Percentiles rank a stretch among this genome's conserved stretches.
Conservation (phyloP, 2,329 filamentous ascomycete genomes). For the Sclerotiophoma versabilis region DNA sequence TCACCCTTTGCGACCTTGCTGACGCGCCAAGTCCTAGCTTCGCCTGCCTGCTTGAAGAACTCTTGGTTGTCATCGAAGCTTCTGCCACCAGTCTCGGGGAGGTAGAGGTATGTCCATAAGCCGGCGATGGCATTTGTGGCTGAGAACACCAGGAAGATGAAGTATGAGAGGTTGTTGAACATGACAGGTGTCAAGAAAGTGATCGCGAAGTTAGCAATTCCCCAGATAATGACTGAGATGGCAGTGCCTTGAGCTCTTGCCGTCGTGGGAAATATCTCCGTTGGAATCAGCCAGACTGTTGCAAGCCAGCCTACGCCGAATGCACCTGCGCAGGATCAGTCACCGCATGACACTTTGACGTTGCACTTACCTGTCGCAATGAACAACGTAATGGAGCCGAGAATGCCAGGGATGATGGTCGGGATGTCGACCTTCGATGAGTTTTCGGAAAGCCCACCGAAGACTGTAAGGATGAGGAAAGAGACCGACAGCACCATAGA, state of each 20-base stretch:
- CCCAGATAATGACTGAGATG: conserved; percentile 64
- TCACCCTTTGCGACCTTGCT: conserved; percentile 60
- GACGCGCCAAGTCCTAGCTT: conserved; percentile 63
- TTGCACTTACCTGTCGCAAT: conserved; percentile 55
- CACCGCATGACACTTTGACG: no score
- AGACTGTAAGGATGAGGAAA: conserved; percentile 61
- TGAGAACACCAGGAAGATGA: conserved; percentile 64
- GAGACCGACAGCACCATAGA: conserved; percentile 57
- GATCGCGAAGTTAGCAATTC: conserved; percentile 64
- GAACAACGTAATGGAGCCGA: conserved; percentile 62
- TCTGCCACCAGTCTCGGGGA: conserved; percentile 64
- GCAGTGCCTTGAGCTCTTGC: conserved; percentile 63
- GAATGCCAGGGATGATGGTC: conserved; percentile 55
- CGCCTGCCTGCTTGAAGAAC: conserved; percentile 63
- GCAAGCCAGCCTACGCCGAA: conserved; percentile 68
- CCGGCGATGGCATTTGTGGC: conserved; percentile 63
- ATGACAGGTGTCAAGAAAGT: conserved; percentile 65
- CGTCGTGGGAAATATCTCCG: conserved; percentile 64
- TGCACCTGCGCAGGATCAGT: conserved; percentile 47
- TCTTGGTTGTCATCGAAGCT: conserved; percentile 67
- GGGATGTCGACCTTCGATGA: conserved; percentile 49
- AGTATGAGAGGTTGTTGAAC: conserved; percentile 67
- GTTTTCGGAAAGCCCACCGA: conserved; percentile 58
- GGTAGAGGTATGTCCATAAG: conserved; percentile 60
- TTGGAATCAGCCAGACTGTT: conserved; percentile 67